These are phyloP conservation scores for Candida argentea DNA, from an alignment of 805 yeast species.

Conservation along the genomic window DNA sequence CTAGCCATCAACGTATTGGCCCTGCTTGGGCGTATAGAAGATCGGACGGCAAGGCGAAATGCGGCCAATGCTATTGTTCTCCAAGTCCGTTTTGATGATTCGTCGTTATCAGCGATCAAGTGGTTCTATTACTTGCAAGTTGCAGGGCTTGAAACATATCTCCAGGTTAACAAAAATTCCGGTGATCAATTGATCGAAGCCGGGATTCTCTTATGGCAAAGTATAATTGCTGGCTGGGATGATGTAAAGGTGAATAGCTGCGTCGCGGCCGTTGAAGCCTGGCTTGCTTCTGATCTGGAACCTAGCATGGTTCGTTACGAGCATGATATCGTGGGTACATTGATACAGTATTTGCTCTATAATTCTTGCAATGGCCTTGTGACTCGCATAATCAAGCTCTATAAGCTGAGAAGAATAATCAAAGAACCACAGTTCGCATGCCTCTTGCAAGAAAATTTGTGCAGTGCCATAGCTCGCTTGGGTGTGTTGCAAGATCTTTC, in stretches of 20 bases:
- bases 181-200: slow-evolving; percentile 2
- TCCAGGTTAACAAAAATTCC: slow-evolving; percentile 1
- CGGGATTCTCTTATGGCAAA: slow-evolving; percentile 15
- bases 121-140: slow-evolving; percentile 13
- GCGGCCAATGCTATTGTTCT: slow-evolving; percentile 10
- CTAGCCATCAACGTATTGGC: slow-evolving; percentile 1
- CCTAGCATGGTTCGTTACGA: slow-evolving; percentile 12
- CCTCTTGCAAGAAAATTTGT: slow-evolving; percentile 7
- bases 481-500: slow-evolving; percentile 6
- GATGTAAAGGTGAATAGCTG: slow-evolving; percentile 5
- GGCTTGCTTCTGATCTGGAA: slow-evolving; percentile 4
- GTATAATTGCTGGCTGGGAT: slow-evolving; percentile 13
- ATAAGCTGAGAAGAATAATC: slow-evolving; percentile 4
- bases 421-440: slow-evolving; percentile 1
- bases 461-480: slow-evolving; percentile 4
- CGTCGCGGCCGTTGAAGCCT: slow-evolving; percentile 6
- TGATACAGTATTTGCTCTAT: slow-evolving; percentile 15
- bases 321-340: slow-evolving; percentile 13
- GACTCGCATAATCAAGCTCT: slow-evolving; percentile 12
- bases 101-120: slow-evolving; percentile 5
- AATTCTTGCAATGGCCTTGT: slow-evolving; percentile 16
- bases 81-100: slow-evolving; percentile 6
- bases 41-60: slow-evolving; percentile 8
- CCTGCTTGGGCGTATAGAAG: slow-evolving; percentile 9
- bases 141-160: too few species aligned